Evolutionary conservation across 1,284 basidiomycete genomes (phyloP), one percentile per base, ranked within the genome.

Genomic region (Ustilago trichophora): DNA sequence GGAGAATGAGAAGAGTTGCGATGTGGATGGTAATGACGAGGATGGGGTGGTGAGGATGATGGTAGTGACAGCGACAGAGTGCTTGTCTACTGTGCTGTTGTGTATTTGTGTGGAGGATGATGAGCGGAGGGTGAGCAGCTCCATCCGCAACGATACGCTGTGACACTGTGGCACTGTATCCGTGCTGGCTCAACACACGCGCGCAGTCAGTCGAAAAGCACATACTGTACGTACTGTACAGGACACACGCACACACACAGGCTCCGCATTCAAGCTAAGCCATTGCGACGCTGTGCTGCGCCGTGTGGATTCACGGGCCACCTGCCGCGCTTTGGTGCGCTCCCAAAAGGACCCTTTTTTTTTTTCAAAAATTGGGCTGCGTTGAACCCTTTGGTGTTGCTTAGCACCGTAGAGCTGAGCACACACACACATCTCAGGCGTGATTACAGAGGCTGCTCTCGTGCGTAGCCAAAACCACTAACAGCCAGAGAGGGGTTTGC

Each of bases 281-380:
- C n/a, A n/a, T n/a, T n/a, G n/a, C n/a, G 31, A 22, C 16, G 31
- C 43, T 45, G 16, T 16, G 33, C 37, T 40, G 22, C 37, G 37
- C n/a, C n/a, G n/a, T n/a, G n/a, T n/a, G n/a, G n/a, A 48, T 48
- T 48, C 46, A 48, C 46, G 46, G 46, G 32, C 46, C 36, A 38
- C 46, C 35, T 29, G 26, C 26, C 40, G 40, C 16, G 40, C 40
- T 25, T 29, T n/a, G n/a, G n/a, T n/a, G 27, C 13, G 27, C 27
- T 29, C 13, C 13, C 8, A 29, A 10, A 11, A 42, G 27, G 40
- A 42, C 40, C 40, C 40, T 21, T 42, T 41, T 41, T 41, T 41
- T 41, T 29, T 19, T 32, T 26, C n/a, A 19, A 29, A 32, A 27
- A n/a, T 27, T 24, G 2, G 25, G 16, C 25, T 18, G 40, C 15